These are phyloP conservation scores for Oldenlandia corymbosa DNA, from an alignment of 257 asterid genomes.

Conservation along the genomic window DNA sequence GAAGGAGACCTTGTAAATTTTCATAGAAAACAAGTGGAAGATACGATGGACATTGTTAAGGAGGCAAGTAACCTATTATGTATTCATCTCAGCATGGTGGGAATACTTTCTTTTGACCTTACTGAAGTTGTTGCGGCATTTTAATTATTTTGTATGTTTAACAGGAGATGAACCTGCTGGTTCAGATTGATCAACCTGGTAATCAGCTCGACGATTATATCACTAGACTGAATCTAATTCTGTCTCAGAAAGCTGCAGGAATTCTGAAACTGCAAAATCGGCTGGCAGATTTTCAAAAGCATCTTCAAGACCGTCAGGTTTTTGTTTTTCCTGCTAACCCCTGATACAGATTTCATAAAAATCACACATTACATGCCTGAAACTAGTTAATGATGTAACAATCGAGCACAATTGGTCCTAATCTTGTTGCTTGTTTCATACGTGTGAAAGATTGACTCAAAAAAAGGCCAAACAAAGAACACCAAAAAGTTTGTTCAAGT, in stretches of 20 bases:
- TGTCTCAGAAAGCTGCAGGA: slow-evolving; percentile 34
- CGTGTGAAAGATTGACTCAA: no score
- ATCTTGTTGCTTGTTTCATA: slow-evolving; percentile 5
- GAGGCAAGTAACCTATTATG: slow-evolving; percentile 12
- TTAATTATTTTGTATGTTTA: neutral
- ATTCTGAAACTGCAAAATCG: slow-evolving; percentile 28
- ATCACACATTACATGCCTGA: neutral
- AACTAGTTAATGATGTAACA: neutral
- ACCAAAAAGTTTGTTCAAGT: no score
- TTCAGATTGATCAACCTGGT: slow-evolving; percentile 32
- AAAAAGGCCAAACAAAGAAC: no score
- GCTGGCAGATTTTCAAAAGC: slow-evolving; percentile 26
- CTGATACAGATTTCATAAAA: neutral
- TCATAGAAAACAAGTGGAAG: slow-evolving; percentile 86
- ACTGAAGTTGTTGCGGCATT: neutral
- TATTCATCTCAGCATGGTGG: no score
- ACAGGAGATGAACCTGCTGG: slow-evolving; percentile 37
- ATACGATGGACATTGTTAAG: slow-evolving; percentile 73
- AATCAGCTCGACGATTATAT: slow-evolving; percentile 32
- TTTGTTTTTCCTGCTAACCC: slow-evolving; percentile 18
- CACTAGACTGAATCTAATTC: slow-evolving; percentile 20
- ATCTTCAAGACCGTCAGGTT: slow-evolving; percentile 22
- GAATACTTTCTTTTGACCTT: neutral
- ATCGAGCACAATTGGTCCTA: neutral
- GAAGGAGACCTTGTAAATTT: slow-evolving; percentile 79